phyloP scores from a whole-genome alignment of 345 rosid genomes.

The Arabidopsis suecica region DNA sequence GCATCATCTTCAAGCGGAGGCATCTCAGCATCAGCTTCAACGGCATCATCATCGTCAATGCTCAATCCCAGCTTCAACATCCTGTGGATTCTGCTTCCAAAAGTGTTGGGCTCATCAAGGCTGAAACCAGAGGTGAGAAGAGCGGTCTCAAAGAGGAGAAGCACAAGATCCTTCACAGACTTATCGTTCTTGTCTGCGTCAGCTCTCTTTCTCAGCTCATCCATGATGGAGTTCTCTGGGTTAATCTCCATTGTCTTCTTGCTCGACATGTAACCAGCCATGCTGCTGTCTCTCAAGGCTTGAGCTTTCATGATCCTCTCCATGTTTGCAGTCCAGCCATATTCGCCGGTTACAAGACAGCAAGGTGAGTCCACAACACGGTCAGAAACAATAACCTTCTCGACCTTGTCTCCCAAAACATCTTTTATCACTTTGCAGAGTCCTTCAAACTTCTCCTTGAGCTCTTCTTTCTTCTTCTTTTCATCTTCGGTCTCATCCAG shows the following conservation, averaged over 20 bases:
- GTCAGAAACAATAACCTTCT: conserved; percentile 86
- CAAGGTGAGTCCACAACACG: conserved; percentile 91
- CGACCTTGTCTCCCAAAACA: conserved; percentile 75
- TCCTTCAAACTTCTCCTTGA: conserved; percentile 74
- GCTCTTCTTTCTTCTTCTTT: conserved; percentile 69
- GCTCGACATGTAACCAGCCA: conserved; percentile 86
- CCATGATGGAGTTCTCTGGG: conserved; percentile 84
- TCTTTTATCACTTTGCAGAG: conserved; percentile 94
- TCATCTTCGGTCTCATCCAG: conserved; percentile 81
- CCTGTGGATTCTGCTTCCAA: conserved; percentile 88
- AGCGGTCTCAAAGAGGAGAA: conserved; percentile 76
- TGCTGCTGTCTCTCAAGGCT: conserved; percentile 83
- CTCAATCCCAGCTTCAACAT: conserved; percentile 88
- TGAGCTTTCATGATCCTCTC: conserved; percentile 96
- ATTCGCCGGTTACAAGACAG: conserved; percentile 86
- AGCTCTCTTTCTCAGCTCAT: conserved; percentile 86
- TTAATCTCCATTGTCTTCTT: conserved; percentile 96
- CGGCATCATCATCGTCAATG: conserved; percentile 70
- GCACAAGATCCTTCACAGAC: conserved; percentile 86
- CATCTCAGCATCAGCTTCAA: conserved; percentile 72
- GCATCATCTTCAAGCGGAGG: conserved; percentile 82
- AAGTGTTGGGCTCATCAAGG: conserved; percentile 90
- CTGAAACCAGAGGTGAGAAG: conserved; percentile 92
- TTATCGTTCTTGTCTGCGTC: conserved; percentile 84
- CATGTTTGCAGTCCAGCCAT: conserved; percentile 94